Base-by-base conservation (phyloP, 148 eudicot genomes). In the Silene conica region DNA sequence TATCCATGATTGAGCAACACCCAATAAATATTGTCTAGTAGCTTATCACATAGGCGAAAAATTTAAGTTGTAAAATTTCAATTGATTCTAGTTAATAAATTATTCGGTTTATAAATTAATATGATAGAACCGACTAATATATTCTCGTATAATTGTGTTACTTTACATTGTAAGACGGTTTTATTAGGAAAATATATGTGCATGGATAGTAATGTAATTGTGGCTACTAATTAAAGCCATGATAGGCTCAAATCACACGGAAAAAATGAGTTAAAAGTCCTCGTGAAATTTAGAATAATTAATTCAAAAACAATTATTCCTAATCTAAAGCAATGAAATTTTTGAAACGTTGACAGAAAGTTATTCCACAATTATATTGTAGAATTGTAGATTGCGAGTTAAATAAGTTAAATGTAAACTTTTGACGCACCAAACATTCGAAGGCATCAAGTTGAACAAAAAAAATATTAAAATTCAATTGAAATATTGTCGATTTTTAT, bases 351-450 rank as follows among this genome's bases (percentile, higher is more conserved):
- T 63, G 66, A 63, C 66, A 26, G 15, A 63, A 25, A 5, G 9
- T 65, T 18, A 59, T 20, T 15, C 22, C 11, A 31, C 38, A 34
- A 65, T 65, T n/a, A 4, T 15, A n/a, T n/a, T n/a, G n/a, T n/a
- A n/a, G n/a, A 65, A 21, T 31, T 65, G 34, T 31, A 31, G 34
- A 31, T 31, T 5, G 11, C 22, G 70, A 67, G 70, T 45, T 56
- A 46, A 67, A 67, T 45, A 67, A 43, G 54, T 45, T 67, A 67
- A 67, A 43, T 20, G 6, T 2, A n/a, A 43, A 67, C 70, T 67
- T 67, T 43, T 67, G 48, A 21, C 12, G 54, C 21, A 46, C 55
- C 56, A 8, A 46, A 67, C 55, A 21, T 45, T 6, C 14, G 8
- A 61, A 61, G 31, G 31, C 31, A 3, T 56, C 8, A 56, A 56